Base-by-base conservation (phyloP, 2,329 filamentous ascomycete species). In the Hypoxylon sp. region DNA sequence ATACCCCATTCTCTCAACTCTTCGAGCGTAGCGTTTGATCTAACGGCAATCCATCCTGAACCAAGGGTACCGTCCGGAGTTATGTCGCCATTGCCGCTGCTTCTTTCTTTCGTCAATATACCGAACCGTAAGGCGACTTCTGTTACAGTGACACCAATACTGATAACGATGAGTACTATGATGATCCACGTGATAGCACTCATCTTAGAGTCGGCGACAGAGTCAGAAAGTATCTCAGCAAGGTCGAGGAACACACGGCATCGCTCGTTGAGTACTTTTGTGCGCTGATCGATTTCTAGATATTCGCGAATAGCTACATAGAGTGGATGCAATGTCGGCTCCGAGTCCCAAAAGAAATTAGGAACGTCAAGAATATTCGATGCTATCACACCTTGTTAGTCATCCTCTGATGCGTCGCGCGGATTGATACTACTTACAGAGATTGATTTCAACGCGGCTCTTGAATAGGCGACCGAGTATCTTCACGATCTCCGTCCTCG, bases 301-400 rank as follows among this genome's bases (percentile, higher is more conserved):
- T 99, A 99, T 78, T 98, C 96, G 73, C 96, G 92, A 52, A 98
- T 93, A 64, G 94, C 96, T 63, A 89, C 90, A 81, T 99, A 99
- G 26, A 99, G 89, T 0, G 96, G 96, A 77, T 97, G 93, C 0
- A 99, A 85, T 0, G 93, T 97, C 16, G 96, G 96, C 77, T 99
- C 96, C 9, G 92, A 92, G 78, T 98, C 94, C 96, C 96, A 99
- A 85, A 98, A 97, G 85, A 97, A 97, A 77, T 95, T 96, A 65
- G 95, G 95, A 0, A 96, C 93, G 78, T 97, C 94, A 61, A 97
- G 90, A 77, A 97, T 95, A 76, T 98, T 98, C 18, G 92, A 97
- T 64, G 93, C 93, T 96, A 71, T 42, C 54, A 3, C 9, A 33
- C 38, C 30, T 49, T 44, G 60, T 71, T 32, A 64, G 61, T 58